Evolutionary conservation across 2,329 filamentous ascomycete genomes (phyloP), one percentile per base, ranked within the genome.

Genomic region (Aspergillus clavatus): DNA sequence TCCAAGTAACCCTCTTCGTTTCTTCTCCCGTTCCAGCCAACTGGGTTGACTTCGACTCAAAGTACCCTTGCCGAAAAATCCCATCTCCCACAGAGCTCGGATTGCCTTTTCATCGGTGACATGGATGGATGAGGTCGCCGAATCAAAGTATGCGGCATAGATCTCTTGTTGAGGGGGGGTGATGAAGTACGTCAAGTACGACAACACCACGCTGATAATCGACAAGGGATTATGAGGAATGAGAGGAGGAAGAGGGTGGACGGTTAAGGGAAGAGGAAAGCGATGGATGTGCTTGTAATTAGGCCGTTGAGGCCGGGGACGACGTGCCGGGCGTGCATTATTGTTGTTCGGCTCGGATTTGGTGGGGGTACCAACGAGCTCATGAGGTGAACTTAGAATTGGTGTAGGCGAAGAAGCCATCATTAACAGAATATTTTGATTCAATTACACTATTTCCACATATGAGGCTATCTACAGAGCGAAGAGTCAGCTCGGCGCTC

Each of bases 1-100:
- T 24, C 80, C 78, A 21, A 82, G 71, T 12, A 83, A 68, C 8
- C 86, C 86, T 47, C 77, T 77, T 40, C 84, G 79, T 22, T 84
- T 82, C 66, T 87, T 85, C 67, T 95, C 89, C 51, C 86, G 78
- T 53, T 87, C 86, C 40, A 95, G 68, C 93, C 93, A 98, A 56
- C 83, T 93, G 3, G 91, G 91, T 66, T 98, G 91, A 74, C 90
- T 96, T 58, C 94, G 82, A 72, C 90, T 96, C 47, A 97, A 73
- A 57, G 76, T 91, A 36, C 93, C 93, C 68, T 96, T 96, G 38
- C 94, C 94, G 68, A 91, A 98, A 70, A 98, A 98, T 4, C 93
- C 93, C 72, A 94, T 88, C 68, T 95, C 87, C 93, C 94, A 98
- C 19, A 98, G 70, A 1, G 84, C 88, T 43, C 86, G 78, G 51